These are phyloP conservation scores for Exophiala lecanii-corni DNA, from an alignment of 2,329 filamentous ascomycete genomes.

Conservation along the genomic window DNA sequence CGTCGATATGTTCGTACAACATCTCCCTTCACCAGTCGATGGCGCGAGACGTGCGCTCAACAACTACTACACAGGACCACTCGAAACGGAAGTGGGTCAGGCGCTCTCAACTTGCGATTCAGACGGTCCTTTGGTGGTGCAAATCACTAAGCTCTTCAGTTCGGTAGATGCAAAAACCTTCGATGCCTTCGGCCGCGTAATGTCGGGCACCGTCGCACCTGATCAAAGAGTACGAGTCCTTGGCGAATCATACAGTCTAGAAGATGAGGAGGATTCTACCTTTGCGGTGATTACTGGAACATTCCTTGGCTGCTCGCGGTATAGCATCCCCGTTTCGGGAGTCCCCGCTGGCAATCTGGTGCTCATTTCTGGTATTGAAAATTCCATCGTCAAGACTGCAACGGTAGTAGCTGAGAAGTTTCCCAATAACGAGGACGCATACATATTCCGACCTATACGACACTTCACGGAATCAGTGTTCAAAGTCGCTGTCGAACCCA, in stretches of 20 bases:
- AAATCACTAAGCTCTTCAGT: conserved; percentile 90
- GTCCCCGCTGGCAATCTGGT: conserved; percentile 93
- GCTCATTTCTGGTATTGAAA: conserved; percentile 87
- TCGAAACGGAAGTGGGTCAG: conserved; percentile 73
- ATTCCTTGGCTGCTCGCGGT: conserved; percentile 86
- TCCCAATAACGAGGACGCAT: conserved; percentile 83
- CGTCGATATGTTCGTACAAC: conserved; percentile 89
- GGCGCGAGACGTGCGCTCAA: conserved; percentile 73
- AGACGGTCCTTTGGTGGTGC: conserved; percentile 85
- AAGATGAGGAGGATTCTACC: conserved; percentile 97
- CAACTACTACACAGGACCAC: conserved; percentile 84
- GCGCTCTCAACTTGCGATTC: conserved; percentile 80
- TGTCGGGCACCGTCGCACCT: conserved; percentile 84
- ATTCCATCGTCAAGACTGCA: conserved; percentile 96
- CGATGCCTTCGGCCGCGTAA: conserved; percentile 80
- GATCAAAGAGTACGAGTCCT: conserved; percentile 83
- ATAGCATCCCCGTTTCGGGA: conserved; percentile 86
- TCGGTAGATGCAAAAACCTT: conserved; percentile 87
- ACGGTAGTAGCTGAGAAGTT: conserved; percentile 78
- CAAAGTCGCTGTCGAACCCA: conserved; percentile 95
- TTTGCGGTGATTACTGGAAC: conserved; percentile 77
- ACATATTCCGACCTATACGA: conserved; percentile 87
- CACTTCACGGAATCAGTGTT: conserved; percentile 98
- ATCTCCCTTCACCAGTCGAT: conserved; percentile 80
- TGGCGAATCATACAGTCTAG: conserved; percentile 90